Percentiles rank a stretch among this genome's conserved stretches.
phyloP scores from a whole-genome alignment of 371 early-diverging fungal genomes.

The Syncephalastrum racemosum region DNA sequence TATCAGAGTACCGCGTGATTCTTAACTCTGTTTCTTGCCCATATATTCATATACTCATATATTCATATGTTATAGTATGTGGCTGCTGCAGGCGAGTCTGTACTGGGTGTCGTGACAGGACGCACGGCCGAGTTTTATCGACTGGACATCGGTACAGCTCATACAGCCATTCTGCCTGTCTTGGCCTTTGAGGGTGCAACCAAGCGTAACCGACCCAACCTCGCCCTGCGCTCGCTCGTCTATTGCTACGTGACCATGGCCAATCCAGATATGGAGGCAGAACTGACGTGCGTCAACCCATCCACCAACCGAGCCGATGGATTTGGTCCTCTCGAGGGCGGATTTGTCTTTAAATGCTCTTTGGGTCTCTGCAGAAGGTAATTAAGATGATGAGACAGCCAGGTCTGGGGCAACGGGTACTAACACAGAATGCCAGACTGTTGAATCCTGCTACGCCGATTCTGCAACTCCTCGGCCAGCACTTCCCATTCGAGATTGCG shows the following conservation, averaged over 20 bases:
- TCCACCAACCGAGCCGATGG: slow-evolving; percentile 73
- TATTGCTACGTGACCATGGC: slow-evolving; percentile 87
- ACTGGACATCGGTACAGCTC: slow-evolving; percentile 93
- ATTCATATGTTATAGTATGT: slow-evolving; percentile 67
- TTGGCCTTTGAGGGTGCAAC: slow-evolving; percentile 96
- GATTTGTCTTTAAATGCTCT: slow-evolving; percentile 72
- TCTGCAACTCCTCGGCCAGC: slow-evolving; percentile 63
- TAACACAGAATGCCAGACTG: slow-evolving; percentile 47
- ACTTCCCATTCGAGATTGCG: slow-evolving; percentile 85
- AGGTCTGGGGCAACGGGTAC: not conserved
- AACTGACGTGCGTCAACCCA: slow-evolving; percentile 87
- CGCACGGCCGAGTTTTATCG: slow-evolving; percentile 78
- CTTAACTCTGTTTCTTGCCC: too few relatives aligned
- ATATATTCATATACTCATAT: not conserved
- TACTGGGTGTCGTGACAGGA: slow-evolving; percentile 78
- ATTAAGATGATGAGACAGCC: not conserved
- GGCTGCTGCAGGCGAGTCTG: slow-evolving; percentile 82
- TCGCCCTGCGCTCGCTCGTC: slow-evolving; percentile 70
- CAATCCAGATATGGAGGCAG: slow-evolving; percentile 95
- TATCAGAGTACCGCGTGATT: too few relatives aligned
- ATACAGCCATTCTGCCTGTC: slow-evolving; percentile 72
- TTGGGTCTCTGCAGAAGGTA: slow-evolving; percentile 75
- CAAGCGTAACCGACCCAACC: slow-evolving; percentile 85
- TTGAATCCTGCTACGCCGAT: slow-evolving; percentile 72
- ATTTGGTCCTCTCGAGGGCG: slow-evolving; percentile 78